Evolutionary conservation across 371 early-diverging fungal species (phyloP).

Genomic region (Circinella minor): DNA sequence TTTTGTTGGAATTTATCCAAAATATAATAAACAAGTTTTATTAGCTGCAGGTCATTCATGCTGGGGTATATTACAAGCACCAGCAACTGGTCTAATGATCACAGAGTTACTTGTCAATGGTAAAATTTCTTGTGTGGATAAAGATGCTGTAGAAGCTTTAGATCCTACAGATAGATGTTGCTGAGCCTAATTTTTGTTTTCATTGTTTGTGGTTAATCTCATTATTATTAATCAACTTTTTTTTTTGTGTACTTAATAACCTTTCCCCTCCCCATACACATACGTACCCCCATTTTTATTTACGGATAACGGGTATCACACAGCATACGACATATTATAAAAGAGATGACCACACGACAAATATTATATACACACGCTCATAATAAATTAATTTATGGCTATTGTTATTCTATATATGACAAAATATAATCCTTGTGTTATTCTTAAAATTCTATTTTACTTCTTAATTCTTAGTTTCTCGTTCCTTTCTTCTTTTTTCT

Average conservation of each 20-base stretch:
- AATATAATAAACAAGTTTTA: conserved; percentile 44
- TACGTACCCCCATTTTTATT: no score
- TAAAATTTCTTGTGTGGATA: conserved; percentile 40
- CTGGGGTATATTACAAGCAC: conserved; percentile 78
- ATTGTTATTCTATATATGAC: no score
- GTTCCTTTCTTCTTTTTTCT: background rate
- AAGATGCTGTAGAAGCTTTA: conserved; percentile 16
- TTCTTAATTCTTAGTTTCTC: background rate
- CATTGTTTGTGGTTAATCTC: no score
- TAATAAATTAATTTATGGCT: no score
- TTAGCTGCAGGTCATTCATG: conserved; percentile 72
- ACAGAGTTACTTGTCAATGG: conserved; percentile 65
- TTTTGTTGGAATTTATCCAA: conserved; percentile 62
- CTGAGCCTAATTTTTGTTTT: background rate
- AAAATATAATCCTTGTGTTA: background rate
- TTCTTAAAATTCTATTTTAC: background rate
- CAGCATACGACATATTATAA: no score
- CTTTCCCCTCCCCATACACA: no score
- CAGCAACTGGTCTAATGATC: conserved; percentile 69
- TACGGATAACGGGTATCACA: no score
- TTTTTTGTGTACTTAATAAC: no score
- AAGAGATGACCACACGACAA: no score
- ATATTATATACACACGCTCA: no score
- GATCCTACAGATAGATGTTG: conserved; percentile 19
- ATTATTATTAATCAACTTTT: no score